Evolutionary conservation across 257 asterid species (phyloP).

Genomic region (Striga asiatica): DNA sequence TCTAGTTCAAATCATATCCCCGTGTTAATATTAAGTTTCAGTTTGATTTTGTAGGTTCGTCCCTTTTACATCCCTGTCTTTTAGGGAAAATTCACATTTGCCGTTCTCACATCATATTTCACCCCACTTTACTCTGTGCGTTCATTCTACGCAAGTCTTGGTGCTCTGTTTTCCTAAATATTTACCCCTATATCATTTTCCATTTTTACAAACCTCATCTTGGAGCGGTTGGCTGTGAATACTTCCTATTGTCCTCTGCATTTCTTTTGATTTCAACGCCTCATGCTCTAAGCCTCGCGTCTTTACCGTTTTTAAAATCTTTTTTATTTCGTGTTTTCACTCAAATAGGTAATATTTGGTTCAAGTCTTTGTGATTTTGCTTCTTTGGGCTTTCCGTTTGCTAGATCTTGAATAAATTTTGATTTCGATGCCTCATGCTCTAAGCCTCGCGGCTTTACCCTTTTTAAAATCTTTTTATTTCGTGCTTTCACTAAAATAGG

Average conservation of each 20-base stretch:
- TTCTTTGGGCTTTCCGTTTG: not conserved
- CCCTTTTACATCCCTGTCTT: not conserved
- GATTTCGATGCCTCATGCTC: not conserved
- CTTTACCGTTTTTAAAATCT: not conserved
- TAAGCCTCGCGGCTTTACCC: not conserved
- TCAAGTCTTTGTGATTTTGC: not conserved
- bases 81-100: not conserved
- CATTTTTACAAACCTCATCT: not conserved
- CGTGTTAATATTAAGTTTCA: not conserved
- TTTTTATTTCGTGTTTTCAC: not conserved
- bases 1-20: slow-evolving; percentile 3
- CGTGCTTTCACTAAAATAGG: not conserved
- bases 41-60: not conserved
- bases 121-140: not conserved
- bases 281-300: not conserved
- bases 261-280: not conserved
- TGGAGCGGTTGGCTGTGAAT: not conserved
- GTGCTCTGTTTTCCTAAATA: slow-evolving; percentile 4
- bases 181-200: not conserved
- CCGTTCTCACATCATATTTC: slow-evolving; percentile 5
- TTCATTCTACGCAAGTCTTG: not conserved
- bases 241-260: not conserved
- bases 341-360: not conserved
- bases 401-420: not conserved
- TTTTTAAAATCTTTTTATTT: not conserved